These are phyloP conservation scores for Oryza coarctata DNA, from an alignment of 176 grass and related monocot species.

Conservation along the genomic window DNA sequence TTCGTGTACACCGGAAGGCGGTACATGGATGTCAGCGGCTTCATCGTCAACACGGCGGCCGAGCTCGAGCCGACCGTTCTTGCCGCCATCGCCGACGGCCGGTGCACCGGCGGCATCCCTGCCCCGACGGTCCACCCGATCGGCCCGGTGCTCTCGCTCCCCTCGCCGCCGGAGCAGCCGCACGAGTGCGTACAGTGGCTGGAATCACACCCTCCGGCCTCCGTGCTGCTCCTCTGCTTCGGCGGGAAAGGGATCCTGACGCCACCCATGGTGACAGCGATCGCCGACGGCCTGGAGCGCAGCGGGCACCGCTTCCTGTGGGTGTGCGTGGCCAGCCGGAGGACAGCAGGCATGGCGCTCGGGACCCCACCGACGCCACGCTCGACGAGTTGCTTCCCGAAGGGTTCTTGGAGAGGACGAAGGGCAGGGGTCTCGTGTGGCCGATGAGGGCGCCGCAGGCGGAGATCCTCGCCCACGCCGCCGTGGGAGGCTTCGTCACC, in stretches of 20 bases:
- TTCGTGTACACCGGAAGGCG: constrained; percentile 30
- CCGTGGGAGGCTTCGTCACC: constrained; percentile 20
- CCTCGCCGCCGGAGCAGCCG: no score
- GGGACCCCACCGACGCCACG: neutral
- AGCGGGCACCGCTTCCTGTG: neutral
- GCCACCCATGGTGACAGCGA: neutral
- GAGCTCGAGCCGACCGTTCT: constrained; percentile 41
- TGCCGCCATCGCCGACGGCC: constrained; percentile 6
- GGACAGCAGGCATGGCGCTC: neutral
- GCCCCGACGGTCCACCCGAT: constrained; percentile 15
- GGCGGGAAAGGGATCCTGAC: neutral
- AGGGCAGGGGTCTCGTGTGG: neutral
- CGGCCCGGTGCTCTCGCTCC: neutral
- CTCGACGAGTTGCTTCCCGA: neutral
- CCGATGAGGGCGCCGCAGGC: neutral
- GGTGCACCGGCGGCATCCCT: neutral
- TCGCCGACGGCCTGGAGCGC: neutral
- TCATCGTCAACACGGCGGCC: constrained; percentile 46
- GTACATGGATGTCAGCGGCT: constrained; percentile 26
- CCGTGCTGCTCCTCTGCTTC: neutral
- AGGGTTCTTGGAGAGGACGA: neutral
- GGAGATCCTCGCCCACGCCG: neutral
- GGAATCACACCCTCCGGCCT: neutral
- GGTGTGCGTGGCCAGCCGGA: neutral
- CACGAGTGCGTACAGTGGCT: neutral